Conservation (phyloP, 441 rosid species). For the Flueggea neowawraea region DNA sequence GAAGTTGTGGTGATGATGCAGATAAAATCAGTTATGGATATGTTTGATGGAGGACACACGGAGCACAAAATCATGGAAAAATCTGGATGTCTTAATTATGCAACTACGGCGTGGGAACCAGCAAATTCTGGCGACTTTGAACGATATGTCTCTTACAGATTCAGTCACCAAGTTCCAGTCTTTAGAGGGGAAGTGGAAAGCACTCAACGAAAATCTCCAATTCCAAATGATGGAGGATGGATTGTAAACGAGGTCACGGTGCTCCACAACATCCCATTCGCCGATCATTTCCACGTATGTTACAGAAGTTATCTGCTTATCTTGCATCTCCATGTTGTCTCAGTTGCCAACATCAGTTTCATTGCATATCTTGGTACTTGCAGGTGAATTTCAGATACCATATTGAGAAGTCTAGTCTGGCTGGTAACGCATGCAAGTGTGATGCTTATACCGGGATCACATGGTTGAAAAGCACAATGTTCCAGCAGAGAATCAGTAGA, state of each 20-base stretch:
- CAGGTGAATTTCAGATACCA: conserved; percentile 60
- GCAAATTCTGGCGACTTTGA: conserved; percentile 40
- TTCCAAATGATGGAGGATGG: conserved; percentile 53
- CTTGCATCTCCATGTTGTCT: too few species aligned
- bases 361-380: conserved; percentile 3
- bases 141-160: conserved; percentile 55
- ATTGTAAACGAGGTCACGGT: conserved; percentile 54
- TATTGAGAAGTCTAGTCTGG: conserved; percentile 41
- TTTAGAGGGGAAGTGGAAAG: conserved; percentile 80
- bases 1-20: conserved; percentile 22
- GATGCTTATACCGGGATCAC: conserved; percentile 47
- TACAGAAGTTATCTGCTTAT: not conserved
- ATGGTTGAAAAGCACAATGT: conserved; percentile 74
- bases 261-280: conserved; percentile 67
- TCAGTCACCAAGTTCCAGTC: conserved; percentile 58
- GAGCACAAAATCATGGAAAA: conserved; percentile 74
- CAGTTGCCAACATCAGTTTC: too few species aligned
- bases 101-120: conserved; percentile 54
- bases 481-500: conserved; percentile 62
- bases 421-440: conserved; percentile 51
- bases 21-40: conserved; percentile 55
- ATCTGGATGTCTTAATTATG: conserved; percentile 65
- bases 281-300: conserved; percentile 57
- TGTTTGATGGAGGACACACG: conserved; percentile 64
- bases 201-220: conserved; percentile 52